Evolutionary conservation across 148 eudicot species (phyloP), one percentile per base, ranked within the genome.

Genomic region (Nepenthes mirabilis): DNA sequence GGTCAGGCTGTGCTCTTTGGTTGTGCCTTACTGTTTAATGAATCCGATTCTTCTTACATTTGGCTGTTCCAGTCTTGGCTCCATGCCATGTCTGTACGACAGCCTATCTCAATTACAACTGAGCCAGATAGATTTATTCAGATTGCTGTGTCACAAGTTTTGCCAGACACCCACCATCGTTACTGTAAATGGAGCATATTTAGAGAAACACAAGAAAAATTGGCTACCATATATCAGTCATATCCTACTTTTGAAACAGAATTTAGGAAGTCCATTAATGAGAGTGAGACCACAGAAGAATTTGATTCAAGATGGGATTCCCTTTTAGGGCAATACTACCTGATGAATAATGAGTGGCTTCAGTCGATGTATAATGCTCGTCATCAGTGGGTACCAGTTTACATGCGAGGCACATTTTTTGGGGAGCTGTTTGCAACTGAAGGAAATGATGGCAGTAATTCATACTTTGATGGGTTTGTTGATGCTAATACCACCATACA

Each of bases 61-160:
- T 78, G 82, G 82, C 45, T 78, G 50, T 61, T 78, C 33, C 78
- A 71, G 52, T 70, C 78, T 32, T 78, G 82, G 82, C 75, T 78
- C 23, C 65, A 64, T 47, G 73, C 75, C 0, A 65, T 74, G 76
- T 70, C 65, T 32, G 75, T 63, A 33, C 59, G 35, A 40, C 34
- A 8, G 48, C 82, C 82, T 45, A 63, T 71, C 57, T 78, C 79
- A 9, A 71, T 74, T 56, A 78, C 79, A 36, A 68, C 72, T 2
- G 82, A 68, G 60, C 79, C 76, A 43, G 70, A 71, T 61, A 64
- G 74, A 51, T 74, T 63, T 67, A 70, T 77, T 36, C 75, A 73
- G 58, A 67, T 70, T 67, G 81, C 70, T 55, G 72, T 48, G 40
- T 47, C 75, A 37, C 70, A 78, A 34, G 72, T 71, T 43, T 65